These are phyloP conservation scores for Geotrichum klebahnii DNA, from an alignment of 1,139 yeast genomes.

Conservation along the genomic window DNA sequence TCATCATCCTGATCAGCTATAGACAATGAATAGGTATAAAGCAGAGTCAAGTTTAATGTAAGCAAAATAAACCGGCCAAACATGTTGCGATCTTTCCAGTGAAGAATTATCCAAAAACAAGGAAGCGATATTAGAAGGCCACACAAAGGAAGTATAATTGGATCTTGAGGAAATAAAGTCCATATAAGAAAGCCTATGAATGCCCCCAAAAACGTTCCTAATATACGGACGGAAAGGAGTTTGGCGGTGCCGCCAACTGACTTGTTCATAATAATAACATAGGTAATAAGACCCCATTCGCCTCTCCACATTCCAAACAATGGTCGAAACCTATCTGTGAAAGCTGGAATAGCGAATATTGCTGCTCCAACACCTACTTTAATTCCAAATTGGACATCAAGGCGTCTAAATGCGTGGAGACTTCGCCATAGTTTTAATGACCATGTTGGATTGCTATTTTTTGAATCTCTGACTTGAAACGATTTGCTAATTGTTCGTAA, in stretches of 20 bases:
- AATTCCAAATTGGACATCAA: conserved; percentile 73
- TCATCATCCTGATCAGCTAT: conserved; percentile 53
- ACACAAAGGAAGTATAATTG: conserved; percentile 49
- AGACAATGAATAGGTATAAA: conserved; percentile 69
- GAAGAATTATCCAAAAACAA: conserved; percentile 64
- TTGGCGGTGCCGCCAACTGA: conserved; percentile 82
- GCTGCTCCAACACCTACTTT: conserved; percentile 78
- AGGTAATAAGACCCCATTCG: conserved; percentile 81
- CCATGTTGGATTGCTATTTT: conserved; percentile 11
- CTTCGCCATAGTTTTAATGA: conserved; percentile 43
- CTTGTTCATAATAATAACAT: conserved; percentile 79
- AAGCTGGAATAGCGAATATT: conserved; percentile 63
- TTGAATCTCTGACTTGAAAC: conserved; percentile 1
- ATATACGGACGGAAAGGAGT: conserved; percentile 70
- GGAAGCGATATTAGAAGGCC: conserved; percentile 61
- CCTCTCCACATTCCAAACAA: conserved; percentile 65
- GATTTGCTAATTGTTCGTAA: conserved; percentile 11
- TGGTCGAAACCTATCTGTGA: conserved; percentile 52
- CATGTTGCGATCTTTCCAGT: conserved; percentile 53
- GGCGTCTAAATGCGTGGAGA: conserved; percentile 48
- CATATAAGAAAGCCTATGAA: conserved; percentile 56
- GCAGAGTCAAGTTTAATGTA: conserved; percentile 73
- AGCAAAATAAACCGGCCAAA: conserved; percentile 61
- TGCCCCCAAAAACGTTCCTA: conserved; percentile 76
- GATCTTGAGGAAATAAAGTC: conserved; percentile 56